phyloP scores from a whole-genome alignment of 176 grass and related monocot species.

The Tuctoria greenei region DNA sequence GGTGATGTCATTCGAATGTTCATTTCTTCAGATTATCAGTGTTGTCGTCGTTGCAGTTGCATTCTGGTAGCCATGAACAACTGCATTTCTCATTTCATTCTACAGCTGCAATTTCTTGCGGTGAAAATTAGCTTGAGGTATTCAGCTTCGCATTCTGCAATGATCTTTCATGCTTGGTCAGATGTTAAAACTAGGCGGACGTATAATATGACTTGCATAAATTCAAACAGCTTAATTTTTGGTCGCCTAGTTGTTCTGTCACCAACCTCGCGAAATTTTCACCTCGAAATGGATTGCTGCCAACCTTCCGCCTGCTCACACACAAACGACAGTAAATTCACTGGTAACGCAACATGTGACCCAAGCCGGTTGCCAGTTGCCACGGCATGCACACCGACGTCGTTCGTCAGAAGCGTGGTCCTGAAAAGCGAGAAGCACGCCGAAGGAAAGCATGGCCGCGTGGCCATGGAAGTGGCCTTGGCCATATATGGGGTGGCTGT shows the following conservation, averaged over 20 bases:
- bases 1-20: neutral
- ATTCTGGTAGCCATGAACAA: neutral
- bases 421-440: neutral
- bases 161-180: neutral
- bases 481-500: neutral
- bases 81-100: neutral
- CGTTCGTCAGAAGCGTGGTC: conserved; percentile 8
- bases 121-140: neutral
- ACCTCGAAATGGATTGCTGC: neutral
- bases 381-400: neutral
- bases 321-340: neutral
- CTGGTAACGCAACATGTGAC: conserved; percentile 8
- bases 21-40: conserved; percentile 1
- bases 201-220: neutral
- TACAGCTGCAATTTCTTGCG: neutral
- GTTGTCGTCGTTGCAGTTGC: neutral
- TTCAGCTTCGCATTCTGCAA: neutral
- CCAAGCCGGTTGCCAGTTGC: neutral
- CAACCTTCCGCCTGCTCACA: neutral
- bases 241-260: neutral
- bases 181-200: neutral
- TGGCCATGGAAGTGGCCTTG: neutral
- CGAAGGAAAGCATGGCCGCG: neutral
- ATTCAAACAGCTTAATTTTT: neutral
- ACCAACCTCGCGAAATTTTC: neutral